Evolutionary conservation across 2,329 filamentous ascomycete species (phyloP).

Genomic region (Thielaviopsis populi): DNA sequence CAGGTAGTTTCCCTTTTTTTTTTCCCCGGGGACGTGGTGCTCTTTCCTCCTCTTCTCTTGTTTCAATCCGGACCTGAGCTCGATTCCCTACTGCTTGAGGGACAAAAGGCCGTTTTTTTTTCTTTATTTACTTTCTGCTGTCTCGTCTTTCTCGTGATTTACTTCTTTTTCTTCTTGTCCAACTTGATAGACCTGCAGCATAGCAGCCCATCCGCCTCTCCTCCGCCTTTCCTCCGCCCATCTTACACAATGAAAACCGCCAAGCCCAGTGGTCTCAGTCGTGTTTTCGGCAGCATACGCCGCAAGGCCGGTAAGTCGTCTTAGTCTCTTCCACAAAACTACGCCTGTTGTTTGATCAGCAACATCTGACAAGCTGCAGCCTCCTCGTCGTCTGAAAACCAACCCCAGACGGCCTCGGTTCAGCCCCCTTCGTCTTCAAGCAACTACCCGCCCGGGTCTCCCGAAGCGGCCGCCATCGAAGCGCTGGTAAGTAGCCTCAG

Average conservation of each 20-base stretch:
- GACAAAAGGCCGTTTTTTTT: not conserved
- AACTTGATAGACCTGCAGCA: not conserved
- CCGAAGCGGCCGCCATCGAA: constrained; percentile 13
- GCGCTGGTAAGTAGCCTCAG: constrained; percentile 8
- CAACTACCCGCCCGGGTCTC: constrained; percentile 11
- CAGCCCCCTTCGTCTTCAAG: not conserved
- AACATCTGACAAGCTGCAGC: not conserved
- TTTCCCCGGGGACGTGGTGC: not conserved
- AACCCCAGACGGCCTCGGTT: not conserved
- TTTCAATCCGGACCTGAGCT: not conserved
- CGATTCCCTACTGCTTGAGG: not conserved
- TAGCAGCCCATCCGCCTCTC: not conserved
- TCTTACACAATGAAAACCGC: constrained; percentile 10
- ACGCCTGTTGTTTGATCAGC: not conserved
- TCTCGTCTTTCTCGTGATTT: not conserved
- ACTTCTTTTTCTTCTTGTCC: not conserved
- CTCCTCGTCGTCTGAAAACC: not conserved
- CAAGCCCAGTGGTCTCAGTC: constrained; percentile 12
- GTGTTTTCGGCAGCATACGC: constrained; percentile 10
- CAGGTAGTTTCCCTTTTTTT: constrained; percentile 5
- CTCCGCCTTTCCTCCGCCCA: not conserved
- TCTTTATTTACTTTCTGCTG: not conserved
- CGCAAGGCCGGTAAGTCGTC: constrained; percentile 10
- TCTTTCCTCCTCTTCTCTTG: not conserved
- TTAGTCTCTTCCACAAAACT: not conserved